Percentiles rank a stretch among this genome's conserved stretches.
These are phyloP conservation scores for Hericium coralloides DNA, from an alignment of 768 basidiomycete species.

Conservation along the genomic window DNA sequence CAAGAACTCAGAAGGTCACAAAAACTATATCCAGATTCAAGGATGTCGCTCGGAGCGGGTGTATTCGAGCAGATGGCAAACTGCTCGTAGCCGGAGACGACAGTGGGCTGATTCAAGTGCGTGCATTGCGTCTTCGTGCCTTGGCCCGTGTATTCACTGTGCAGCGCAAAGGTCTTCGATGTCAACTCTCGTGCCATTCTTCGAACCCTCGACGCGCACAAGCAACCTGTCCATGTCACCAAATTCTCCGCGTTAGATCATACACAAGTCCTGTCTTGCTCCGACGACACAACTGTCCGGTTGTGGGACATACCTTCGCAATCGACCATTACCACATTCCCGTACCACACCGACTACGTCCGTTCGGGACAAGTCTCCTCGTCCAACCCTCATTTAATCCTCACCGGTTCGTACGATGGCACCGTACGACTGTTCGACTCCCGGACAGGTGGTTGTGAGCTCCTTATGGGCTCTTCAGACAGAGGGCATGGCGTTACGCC, in stretches of 20 bases:
- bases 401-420: conserved; percentile 93
- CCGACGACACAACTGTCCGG: conserved; percentile 90
- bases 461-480: conserved; percentile 53
- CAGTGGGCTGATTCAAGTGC: conserved; percentile 74
- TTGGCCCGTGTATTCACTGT: not conserved
- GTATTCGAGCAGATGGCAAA: conserved; percentile 89
- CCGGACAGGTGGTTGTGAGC: conserved; percentile 76
- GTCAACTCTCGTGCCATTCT: conserved; percentile 85
- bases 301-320: conserved; percentile 96
- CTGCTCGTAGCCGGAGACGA: conserved; percentile 94
- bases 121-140: conserved; percentile 1
- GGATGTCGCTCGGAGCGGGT: conserved; percentile 85
- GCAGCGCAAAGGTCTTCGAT: conserved; percentile 67
- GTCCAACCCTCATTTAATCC: conserved; percentile 71
- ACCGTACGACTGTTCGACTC: conserved; percentile 85
- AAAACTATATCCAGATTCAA: conserved; percentile 98
- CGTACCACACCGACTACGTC: conserved; percentile 90
- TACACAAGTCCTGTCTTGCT: conserved; percentile 86
- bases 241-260: conserved; percentile 80
- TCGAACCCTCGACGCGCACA: conserved; percentile 86
- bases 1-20: conserved; percentile 90
- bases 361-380: conserved; percentile 85
- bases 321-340: conserved; percentile 66
- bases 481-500: conserved; percentile 37
- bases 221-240: conserved; percentile 92